Evolutionary conservation across 306 rosid genomes (phyloP), one percentile per base, ranked within the genome.

Genomic region (Cercis canadensis): DNA sequence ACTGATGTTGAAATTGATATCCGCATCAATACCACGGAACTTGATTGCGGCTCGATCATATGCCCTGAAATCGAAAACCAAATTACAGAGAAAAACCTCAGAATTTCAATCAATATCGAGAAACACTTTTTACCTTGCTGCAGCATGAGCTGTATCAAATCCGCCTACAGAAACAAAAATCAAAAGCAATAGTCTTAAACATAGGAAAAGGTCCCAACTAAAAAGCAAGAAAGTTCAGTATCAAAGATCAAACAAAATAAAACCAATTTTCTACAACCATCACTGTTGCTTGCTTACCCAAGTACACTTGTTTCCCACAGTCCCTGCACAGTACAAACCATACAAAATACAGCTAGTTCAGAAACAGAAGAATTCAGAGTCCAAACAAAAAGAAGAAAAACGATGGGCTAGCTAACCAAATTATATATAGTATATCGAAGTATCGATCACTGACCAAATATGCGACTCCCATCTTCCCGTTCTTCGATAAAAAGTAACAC

Each of bases 401-500:
- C 29, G 29, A 24, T 24, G 1, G 3, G 29, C 29, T 24, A 24
- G 3, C 1, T 24, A 24, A 6, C 4, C 9, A 31, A 39, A 37
- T 8, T 37, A 37, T 37, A 37, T 8, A n/a, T 37, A 24, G 43
- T 5, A 49, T 10, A 11, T n/a, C 8, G 7, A 65, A 36, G 1
- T 13, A 62, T 36, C 21, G 37, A 76, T 68, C 50, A 83, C 95
- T 45, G 60, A 94, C 99, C 99, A 95, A 67, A 95, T 95, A 79
- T 94, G 99, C 24, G 99, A 94, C 78, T 94, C 99, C 99, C 99
- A 94, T 89, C 99, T 83, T 34, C 99, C 99, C 11, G 99, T 94
- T 67, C 99, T 89, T 67, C 99, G 74, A 57, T 94, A 94, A 78
- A 94, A 94, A 57, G 97, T 94, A 53, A 94, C 99, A 1, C 98